A percentile compares a stretch with the other conserved stretches of the same genome.
Conservation (phyloP, 2,329 filamentous ascomycete genomes). For the Elsinoe australis region DNA sequence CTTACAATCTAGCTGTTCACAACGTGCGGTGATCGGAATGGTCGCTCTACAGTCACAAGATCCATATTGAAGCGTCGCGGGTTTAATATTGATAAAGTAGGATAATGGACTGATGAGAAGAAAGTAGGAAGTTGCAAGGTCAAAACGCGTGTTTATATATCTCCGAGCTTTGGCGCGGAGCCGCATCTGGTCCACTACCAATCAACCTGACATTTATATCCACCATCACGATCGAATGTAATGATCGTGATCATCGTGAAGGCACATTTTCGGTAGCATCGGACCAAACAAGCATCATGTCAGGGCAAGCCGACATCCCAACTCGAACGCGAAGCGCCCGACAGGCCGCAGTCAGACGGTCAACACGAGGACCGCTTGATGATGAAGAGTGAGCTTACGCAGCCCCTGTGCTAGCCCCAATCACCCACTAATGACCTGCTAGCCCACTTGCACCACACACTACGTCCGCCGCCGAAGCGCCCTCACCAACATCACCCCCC, state of each 20-base stretch:
- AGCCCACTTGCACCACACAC: background rate
- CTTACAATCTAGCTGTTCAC: no score
- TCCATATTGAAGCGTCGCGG: no score
- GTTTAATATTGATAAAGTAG: background rate
- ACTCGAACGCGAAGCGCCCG: conserved; percentile 11
- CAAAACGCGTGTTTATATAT: no score
- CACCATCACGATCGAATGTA: no score
- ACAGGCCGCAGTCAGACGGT: conserved; percentile 9
- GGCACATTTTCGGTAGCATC: background rate
- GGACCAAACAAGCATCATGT: background rate
- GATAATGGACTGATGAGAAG: no score
- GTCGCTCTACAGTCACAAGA: no score
- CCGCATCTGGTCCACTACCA: no score
- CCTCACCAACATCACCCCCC: background rate
- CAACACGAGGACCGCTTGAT: conserved; percentile 13
- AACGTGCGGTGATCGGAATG: background rate
- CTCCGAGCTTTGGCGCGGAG: no score
- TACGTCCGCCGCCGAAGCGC: background rate
- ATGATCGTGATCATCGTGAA: background rate
- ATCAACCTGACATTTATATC: no score
- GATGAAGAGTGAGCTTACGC: conserved; percentile 12
- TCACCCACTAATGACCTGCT: background rate
- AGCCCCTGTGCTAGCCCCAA: background rate
- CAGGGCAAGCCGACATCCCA: conserved; percentile 1
- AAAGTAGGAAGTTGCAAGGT: no score